Conservation (phyloP, 768 basidiomycete genomes). For the Hygrocybe punicea region DNA sequence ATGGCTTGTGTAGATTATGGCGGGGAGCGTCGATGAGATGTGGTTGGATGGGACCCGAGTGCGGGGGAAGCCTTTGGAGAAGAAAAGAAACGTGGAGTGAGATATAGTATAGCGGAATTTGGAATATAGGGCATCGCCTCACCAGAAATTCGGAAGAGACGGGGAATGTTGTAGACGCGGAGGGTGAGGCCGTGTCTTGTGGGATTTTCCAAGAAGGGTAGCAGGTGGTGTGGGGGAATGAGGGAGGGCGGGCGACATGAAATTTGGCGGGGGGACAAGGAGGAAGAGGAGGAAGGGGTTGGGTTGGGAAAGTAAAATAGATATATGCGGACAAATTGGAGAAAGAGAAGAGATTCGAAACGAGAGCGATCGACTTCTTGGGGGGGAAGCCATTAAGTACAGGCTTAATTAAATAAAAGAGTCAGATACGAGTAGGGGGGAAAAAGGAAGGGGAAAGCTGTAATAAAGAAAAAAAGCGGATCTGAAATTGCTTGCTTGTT, state of each 20-base stretch:
- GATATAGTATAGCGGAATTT: no score
- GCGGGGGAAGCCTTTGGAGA: slow-evolving; percentile 50
- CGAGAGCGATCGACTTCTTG: no score
- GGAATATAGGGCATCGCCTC: slow-evolving; percentile 10
- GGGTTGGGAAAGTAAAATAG: no score
- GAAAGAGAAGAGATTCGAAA: no score
- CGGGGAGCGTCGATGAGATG: slow-evolving; percentile 36
- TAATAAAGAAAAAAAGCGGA: no score
- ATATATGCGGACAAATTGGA: no score
- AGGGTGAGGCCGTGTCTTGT: slow-evolving; percentile 29
- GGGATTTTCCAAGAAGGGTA: slow-evolving; percentile 13
- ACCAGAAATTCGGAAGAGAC: slow-evolving; percentile 71
- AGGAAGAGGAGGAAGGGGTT: neutral
- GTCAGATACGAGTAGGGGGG: no score
- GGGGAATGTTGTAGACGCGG: slow-evolving; percentile 61
- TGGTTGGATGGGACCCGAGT: slow-evolving; percentile 42
- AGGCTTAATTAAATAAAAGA: no score
- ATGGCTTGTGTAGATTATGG: slow-evolving; percentile 12
- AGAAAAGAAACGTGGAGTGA: neutral
- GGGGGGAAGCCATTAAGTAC: no score
- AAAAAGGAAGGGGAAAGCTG: no score
- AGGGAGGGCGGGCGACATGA: neutral
- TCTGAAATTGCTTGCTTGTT: no score
- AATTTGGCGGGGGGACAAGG: no score
- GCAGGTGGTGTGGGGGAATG: neutral